Evolutionary conservation across 208 protist genomes (phyloP).

Genomic region (Wallacemonas collosoma): DNA sequence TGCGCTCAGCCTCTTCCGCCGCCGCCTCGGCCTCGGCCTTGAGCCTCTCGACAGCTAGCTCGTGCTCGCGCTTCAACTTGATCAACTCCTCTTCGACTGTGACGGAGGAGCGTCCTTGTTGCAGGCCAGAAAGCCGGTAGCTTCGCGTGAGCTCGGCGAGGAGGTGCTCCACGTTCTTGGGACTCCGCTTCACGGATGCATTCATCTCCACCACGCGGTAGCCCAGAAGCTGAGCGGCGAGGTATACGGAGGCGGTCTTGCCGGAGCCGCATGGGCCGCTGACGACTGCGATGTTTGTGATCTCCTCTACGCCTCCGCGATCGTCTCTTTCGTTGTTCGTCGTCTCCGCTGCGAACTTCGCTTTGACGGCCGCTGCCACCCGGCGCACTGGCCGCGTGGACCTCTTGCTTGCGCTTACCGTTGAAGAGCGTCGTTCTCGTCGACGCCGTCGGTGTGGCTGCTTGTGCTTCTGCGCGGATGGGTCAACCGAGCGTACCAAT

Average conservation of each 20-base stretch:
- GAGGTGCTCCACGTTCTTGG: conserved; percentile 74
- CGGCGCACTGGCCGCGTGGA: background rate
- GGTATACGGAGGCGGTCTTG: conserved; percentile 83
- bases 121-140: conserved; percentile 49
- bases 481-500: background rate
- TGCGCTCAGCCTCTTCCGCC: conserved; percentile 16
- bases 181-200: conserved; percentile 59
- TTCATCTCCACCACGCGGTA: conserved; percentile 89
- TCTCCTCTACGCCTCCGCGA: conserved; percentile 38
- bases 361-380: background rate
- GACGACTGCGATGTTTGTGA: conserved; percentile 84
- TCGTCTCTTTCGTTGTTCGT: conserved; percentile 11
- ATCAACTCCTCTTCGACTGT: conserved; percentile 70
- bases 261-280: conserved; percentile 68
- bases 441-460: too few species aligned
- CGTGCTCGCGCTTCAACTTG: conserved; percentile 64
- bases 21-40: conserved; percentile 25
- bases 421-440: too few species aligned
- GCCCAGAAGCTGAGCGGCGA: conserved; percentile 67
- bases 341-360: background rate
- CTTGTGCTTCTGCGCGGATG: too few species aligned
- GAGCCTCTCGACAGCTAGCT: conserved; percentile 26
- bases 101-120: conserved; percentile 31
- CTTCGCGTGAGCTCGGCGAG: conserved; percentile 83
- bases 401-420: background rate